phyloP scores from a whole-genome alignment of 2,329 filamentous ascomycete species.

The Clonostachys rhizophaga region DNA sequence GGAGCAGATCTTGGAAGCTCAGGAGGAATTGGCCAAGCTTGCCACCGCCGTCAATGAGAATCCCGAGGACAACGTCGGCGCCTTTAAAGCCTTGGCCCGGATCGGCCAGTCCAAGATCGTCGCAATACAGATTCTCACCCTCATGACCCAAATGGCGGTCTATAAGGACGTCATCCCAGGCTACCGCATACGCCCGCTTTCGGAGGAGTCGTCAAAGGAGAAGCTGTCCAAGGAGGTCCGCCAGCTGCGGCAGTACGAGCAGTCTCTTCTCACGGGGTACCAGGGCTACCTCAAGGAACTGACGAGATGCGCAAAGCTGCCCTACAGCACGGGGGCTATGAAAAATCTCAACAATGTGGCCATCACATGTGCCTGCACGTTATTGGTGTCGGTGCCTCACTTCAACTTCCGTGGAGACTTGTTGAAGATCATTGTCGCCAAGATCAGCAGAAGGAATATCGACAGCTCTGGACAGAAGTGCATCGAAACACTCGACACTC shows the following conservation, averaged over 20 bases:
- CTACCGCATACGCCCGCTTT: conserved; percentile 82
- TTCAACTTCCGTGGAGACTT: conserved; percentile 95
- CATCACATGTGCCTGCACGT: conserved; percentile 77
- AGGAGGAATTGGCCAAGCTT: conserved; percentile 86
- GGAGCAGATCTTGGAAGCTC: conserved; percentile 79
- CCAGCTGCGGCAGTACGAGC: conserved; percentile 78
- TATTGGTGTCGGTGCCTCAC: conserved; percentile 80
- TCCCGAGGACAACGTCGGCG: conserved; percentile 81
- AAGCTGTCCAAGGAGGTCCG: conserved; percentile 92
- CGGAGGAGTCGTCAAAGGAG: conserved; percentile 67
- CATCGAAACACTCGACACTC: conserved; percentile 69
- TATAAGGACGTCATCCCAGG: conserved; percentile 97
- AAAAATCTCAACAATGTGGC: conserved; percentile 66
- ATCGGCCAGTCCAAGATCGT: conserved; percentile 66
- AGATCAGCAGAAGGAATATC: conserved; percentile 67
- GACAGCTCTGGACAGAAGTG: conserved; percentile 77
- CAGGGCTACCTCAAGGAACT: conserved; percentile 79
- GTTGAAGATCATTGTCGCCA: conserved; percentile 79
- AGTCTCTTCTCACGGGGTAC: conserved; percentile 80
- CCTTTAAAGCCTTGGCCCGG: conserved; percentile 72
- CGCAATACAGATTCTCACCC: conserved; percentile 77
- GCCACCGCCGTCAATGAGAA: conserved; percentile 82
- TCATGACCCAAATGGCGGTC: conserved; percentile 82
- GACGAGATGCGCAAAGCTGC: conserved; percentile 58
- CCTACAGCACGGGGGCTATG: conserved; percentile 27